Conservation (phyloP, 2,329 filamentous ascomycete species). For the Ophiobolus disseminans region DNA sequence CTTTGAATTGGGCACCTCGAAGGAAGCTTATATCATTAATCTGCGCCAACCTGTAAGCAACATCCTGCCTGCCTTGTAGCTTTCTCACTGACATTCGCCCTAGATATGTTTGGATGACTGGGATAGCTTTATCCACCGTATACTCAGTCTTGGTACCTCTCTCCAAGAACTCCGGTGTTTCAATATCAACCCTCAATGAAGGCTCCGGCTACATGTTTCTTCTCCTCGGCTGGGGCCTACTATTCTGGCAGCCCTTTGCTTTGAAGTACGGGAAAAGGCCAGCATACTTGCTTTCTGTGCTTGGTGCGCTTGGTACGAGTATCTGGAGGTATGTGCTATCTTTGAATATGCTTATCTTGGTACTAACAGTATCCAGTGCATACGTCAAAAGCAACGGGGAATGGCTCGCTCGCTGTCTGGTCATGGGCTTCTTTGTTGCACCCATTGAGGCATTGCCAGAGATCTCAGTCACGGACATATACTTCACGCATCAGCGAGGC, state of each 20-base stretch:
- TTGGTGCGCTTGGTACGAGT: conserved; percentile 49
- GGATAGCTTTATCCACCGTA: conserved; percentile 58
- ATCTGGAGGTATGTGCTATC: conserved; percentile 49
- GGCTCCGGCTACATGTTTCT: conserved; percentile 63
- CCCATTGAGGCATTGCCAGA: conserved; percentile 60
- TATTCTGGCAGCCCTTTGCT: conserved; percentile 62
- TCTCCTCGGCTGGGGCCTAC: conserved; percentile 59
- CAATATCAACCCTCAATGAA: conserved; percentile 54
- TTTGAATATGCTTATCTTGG: not conserved
- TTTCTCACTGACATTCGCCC: too few relatives aligned
- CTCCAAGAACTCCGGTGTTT: conserved; percentile 55
- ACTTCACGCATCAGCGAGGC: conserved; percentile 46
- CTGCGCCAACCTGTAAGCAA: conserved; percentile 26
- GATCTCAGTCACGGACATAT: conserved; percentile 54
- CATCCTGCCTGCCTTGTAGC: not conserved
- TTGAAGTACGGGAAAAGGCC: conserved; percentile 60
- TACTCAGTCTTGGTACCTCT: conserved; percentile 60
- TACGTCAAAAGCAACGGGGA: conserved; percentile 55
- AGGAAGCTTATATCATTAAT: conserved; percentile 36
- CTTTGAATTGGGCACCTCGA: conserved; percentile 43
- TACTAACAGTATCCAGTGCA: conserved; percentile 46
- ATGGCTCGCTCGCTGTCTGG: conserved; percentile 56
- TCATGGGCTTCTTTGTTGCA: conserved; percentile 57
- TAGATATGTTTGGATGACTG: conserved; percentile 59
- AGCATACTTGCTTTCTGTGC: conserved; percentile 55